Evolutionary conservation across 192 early-diverging fungal species (phyloP).

Genomic region (Linnemannia schmuckeri): DNA sequence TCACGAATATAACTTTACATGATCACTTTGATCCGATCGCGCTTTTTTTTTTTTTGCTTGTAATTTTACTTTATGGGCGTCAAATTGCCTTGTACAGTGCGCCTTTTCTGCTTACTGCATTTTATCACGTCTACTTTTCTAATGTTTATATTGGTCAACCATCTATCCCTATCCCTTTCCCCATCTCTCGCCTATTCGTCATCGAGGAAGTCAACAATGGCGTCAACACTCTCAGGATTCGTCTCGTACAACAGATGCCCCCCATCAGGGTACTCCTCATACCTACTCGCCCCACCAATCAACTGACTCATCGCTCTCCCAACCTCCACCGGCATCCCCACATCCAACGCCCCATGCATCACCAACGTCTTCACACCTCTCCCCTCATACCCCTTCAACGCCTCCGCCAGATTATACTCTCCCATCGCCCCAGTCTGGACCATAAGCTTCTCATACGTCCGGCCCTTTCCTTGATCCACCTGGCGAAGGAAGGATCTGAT

Average conservation of each 20-base stretch:
- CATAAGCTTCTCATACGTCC: neutral
- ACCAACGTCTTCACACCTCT: neutral
- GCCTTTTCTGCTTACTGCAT: too few species aligned
- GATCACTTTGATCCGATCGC: neutral
- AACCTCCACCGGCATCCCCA: neutral
- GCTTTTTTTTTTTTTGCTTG: too few species aligned
- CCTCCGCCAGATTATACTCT: neutral
- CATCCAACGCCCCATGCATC: neutral
- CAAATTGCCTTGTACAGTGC: too few species aligned
- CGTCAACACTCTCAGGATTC: constrained; percentile 1
- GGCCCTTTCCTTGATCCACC: neutral
- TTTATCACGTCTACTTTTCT: too few species aligned
- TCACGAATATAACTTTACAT: neutral
- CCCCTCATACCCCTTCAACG: neutral
- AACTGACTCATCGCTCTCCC: neutral
- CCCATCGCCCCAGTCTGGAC: neutral
- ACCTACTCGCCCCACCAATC: neutral
- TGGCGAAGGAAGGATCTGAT: neutral
- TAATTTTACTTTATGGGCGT: too few species aligned
- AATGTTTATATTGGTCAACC: too few species aligned
- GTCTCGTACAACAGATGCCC: constrained; percentile 14
- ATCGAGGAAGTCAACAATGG: neutral
- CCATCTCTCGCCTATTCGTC: neutral
- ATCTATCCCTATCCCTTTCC: neutral
- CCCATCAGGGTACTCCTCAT: constrained; percentile 2